Evolutionary conservation across 1,284 basidiomycete species (phyloP), one percentile per base, ranked within the genome.

Genomic region (Stygiomarasmius scandens): DNA sequence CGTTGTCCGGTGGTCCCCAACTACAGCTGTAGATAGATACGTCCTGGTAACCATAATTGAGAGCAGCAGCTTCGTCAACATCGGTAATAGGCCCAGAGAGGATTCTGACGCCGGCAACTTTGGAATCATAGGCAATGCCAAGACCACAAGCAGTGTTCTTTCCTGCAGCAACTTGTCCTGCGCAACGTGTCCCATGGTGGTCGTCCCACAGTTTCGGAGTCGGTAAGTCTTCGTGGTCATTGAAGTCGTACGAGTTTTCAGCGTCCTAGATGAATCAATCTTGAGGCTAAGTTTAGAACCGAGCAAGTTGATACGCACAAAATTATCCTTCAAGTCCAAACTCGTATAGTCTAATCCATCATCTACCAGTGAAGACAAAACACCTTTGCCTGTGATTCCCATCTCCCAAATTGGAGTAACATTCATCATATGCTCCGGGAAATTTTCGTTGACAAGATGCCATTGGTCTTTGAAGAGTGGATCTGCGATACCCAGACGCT

Each of bases 1-100:
- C 96, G 67, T 98, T 93, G 72, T 99, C 97, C 0, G 96, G 92
- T 8, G 97, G 97, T 12, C 97, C 97, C 96, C 96, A 99, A 59
- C 92, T 95, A 75, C 97, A 99, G 58, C 92, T 95, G 78, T 91
- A 99, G 64, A 96, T 95, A 49, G 92, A 91, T 58, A 93, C 95
- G 64, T 94, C 89, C 66, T 98, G 91, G 71, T 89, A 99, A 14
- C 89, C 93, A 68, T 85, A 98, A 75, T 99, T 99, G 61, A 99
- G 85, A 3, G 96, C 89, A 1, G 94, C 88, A 1, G 97, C 96
- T 74, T 99, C 97, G 73, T 99, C 97, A n/a, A 93, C 88, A 70
- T 99, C 96, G 5, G 95, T 90, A 63, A 99, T 98, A n/a, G 93
- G 88, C 0, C 93, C 96, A 1, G 95, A 98, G 48, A 99, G 85